Evolutionary conservation across 2,329 filamentous ascomycete species (phyloP).

Genomic region (Graphium sp.): DNA sequence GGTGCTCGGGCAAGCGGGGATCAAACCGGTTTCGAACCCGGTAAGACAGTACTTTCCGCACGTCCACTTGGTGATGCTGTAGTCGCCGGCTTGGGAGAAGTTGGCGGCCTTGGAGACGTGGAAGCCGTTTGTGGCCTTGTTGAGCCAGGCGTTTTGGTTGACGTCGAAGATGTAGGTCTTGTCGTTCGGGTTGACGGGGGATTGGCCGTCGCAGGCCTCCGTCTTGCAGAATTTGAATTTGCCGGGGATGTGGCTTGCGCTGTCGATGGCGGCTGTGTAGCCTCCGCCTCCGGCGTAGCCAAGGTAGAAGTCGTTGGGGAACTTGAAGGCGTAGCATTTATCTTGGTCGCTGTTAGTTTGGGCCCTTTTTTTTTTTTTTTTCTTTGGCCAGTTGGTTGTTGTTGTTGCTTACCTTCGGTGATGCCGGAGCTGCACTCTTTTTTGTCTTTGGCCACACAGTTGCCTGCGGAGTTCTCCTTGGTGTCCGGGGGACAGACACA

Average conservation of each 20-base stretch:
- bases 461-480: conserved; percentile 4
- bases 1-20: conserved; percentile 6
- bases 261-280: conserved; percentile 7
- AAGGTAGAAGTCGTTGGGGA: conserved; percentile 20
- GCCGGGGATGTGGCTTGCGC: conserved; percentile 6
- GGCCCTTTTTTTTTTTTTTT: too few relatives aligned
- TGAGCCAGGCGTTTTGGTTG: conserved; percentile 7
- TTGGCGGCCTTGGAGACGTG: conserved; percentile 6
- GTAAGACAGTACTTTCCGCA: conserved; percentile 8
- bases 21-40: conserved; percentile 6
- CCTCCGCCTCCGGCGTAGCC: conserved; percentile 1
- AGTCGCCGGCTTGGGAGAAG: conserved; percentile 6
- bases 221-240: conserved; percentile 8
- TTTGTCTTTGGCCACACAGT: conserved; percentile 3
- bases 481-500: conserved; percentile 6
- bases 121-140: conserved; percentile 6
- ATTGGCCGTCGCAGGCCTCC: conserved; percentile 5
- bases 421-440: conserved; percentile 2
- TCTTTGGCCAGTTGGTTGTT: too few relatives aligned
- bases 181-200: conserved; percentile 5
- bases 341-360: too few relatives aligned
- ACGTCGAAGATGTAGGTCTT: conserved; percentile 6
- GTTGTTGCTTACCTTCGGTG: background rate
- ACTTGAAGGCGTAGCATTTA: conserved; percentile 17
- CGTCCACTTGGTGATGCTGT: conserved; percentile 8